Evolutionary conservation across 148 eudicot genomes (phyloP).

Genomic region (Salicornia ramosissima): DNA sequence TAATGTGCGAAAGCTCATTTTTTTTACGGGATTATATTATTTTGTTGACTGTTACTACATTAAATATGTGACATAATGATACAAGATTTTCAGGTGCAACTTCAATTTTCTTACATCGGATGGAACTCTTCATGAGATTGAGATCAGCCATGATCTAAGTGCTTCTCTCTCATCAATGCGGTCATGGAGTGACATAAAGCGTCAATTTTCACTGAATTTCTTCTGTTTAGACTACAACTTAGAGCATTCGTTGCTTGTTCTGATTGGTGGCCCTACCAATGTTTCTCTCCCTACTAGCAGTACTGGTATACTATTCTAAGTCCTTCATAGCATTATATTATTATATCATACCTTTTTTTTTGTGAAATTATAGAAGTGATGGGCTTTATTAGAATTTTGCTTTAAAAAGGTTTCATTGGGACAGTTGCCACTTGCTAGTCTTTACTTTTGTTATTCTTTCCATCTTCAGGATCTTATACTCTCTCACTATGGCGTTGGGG

Average conservation of each 20-base stretch:
- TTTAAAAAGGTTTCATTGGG: constrained; percentile 3
- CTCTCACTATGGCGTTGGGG: constrained; percentile 65
- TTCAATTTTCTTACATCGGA: constrained; percentile 74
- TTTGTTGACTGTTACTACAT: constrained; percentile 1
- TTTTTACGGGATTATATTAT: neutral
- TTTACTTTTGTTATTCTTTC: constrained; percentile 9
- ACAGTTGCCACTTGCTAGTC: neutral
- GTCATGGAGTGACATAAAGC: constrained; percentile 41
- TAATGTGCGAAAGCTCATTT: neutral
- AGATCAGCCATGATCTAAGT: constrained; percentile 73
- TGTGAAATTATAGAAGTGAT: neutral
- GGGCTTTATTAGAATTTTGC: neutral
- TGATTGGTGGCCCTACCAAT: constrained; percentile 50
- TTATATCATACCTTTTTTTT: neutral
- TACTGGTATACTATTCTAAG: constrained; percentile 33
- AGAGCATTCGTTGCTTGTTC: constrained; percentile 52
- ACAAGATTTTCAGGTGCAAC: constrained; percentile 60
- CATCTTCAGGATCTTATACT: constrained; percentile 50
- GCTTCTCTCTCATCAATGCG: constrained; percentile 58
- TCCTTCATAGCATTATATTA: constrained; percentile 6
- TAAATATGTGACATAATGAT: constrained; percentile 12
- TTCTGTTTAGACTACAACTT: constrained; percentile 58
- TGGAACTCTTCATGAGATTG: constrained; percentile 71
- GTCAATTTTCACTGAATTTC: constrained; percentile 42
- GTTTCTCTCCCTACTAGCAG: constrained; percentile 31